Percentiles rank a stretch among this genome's conserved stretches.
Evolutionary conservation across 2,329 filamentous ascomycete genomes (phyloP).

Genomic region (Colletotrichum cuscutae): DNA sequence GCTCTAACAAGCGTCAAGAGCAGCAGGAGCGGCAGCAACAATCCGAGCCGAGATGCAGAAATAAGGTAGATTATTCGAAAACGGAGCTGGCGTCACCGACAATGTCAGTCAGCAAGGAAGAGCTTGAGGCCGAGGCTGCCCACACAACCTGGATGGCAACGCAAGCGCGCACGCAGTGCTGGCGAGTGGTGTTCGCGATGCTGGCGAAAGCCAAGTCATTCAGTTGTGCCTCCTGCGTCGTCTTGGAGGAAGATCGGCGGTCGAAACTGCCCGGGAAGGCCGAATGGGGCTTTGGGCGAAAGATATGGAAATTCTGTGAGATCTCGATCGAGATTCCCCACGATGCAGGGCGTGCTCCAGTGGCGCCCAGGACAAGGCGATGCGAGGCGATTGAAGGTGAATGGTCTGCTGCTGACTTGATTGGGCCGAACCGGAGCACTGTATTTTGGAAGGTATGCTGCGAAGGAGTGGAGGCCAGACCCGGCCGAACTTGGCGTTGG

Average conservation of each 20-base stretch:
- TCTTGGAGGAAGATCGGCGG: neutral
- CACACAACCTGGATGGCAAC: constrained; percentile 13
- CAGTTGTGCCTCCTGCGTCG: neutral
- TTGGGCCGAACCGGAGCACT: neutral
- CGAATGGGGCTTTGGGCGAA: neutral
- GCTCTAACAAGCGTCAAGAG: constrained; percentile 9
- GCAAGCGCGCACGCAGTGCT: constrained; percentile 24
- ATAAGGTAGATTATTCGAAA: neutral
- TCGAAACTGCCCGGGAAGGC: neutral
- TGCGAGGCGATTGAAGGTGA: constrained; percentile 13
- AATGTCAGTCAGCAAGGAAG: neutral
- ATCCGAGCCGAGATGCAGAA: neutral
- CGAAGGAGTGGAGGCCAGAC: neutral
- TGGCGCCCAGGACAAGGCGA: constrained; percentile 17
- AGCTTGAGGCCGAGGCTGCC: constrained; percentile 3
- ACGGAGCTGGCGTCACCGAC: neutral
- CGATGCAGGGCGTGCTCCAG: constrained; percentile 22
- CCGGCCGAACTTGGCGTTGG: neutral
- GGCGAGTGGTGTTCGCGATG: neutral
- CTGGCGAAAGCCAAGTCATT: neutral
- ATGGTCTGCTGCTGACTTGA: neutral
- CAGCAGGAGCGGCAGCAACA: neutral
- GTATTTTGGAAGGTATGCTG: neutral
- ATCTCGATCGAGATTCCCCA: constrained; percentile 30
- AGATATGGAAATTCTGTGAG: constrained; percentile 15